Conservation (phyloP, 495 filamentous ascomycete species). For the Lepidopterella palustris region DNA sequence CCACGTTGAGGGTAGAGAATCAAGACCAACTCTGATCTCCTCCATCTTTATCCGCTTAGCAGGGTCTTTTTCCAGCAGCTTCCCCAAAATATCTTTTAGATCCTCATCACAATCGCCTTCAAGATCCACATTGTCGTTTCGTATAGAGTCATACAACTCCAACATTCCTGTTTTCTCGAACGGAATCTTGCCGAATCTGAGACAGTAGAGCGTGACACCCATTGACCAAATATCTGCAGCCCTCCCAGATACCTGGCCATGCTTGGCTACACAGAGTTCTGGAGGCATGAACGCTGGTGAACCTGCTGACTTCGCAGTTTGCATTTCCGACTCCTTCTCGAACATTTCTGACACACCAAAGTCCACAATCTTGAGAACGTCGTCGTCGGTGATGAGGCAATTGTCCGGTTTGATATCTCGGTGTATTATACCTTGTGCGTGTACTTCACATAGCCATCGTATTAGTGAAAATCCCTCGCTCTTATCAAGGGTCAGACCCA, state of each 20-base stretch:
- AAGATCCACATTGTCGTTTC: conserved; percentile 49
- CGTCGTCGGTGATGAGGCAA: conserved; percentile 79
- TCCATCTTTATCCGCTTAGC: conserved; percentile 73
- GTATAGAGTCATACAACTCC: conserved; percentile 85
- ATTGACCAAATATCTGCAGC: conserved; percentile 98
- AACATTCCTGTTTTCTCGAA: conserved; percentile 73
- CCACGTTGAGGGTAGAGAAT: neutral
- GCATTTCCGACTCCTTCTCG: conserved; percentile 81
- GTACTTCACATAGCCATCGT: conserved; percentile 45
- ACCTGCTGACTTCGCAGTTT: conserved; percentile 87
- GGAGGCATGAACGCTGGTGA: conserved; percentile 94
- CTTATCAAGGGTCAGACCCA: conserved; percentile 37
- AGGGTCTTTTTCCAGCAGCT: conserved; percentile 46
- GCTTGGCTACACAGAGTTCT: conserved; percentile 81
- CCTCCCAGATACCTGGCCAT: conserved; percentile 81
- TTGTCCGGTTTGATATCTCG: conserved; percentile 99
- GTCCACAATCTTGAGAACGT: conserved; percentile 93
- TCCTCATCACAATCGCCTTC: conserved; percentile 38
- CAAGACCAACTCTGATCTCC: conserved; percentile 64
- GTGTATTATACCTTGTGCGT: conserved; percentile 91
- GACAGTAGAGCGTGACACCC: conserved; percentile 91
- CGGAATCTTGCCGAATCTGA: conserved; percentile 79
- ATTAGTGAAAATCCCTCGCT: neutral
- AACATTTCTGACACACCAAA: conserved; percentile 99
- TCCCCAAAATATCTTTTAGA: conserved; percentile 33